A percentile compares a stretch with the other conserved stretches of the same genome.
Conservation (phyloP, 108 stramenopile genomes). For the Nannochloropsis oceanica region DNA sequence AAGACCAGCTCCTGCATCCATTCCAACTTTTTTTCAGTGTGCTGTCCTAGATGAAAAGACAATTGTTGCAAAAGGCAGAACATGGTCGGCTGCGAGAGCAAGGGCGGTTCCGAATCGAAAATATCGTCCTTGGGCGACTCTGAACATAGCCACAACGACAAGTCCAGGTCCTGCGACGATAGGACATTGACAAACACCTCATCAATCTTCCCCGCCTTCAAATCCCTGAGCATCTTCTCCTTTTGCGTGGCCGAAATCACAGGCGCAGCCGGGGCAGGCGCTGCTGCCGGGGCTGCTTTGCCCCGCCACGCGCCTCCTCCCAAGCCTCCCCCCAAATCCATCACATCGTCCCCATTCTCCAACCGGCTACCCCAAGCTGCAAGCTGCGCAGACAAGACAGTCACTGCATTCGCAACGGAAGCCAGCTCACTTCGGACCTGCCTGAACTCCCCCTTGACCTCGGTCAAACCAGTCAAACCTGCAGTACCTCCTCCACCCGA, state of each 20-base stretch:
- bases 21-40: not conserved
- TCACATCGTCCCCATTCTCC: not conserved
- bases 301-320: not conserved
- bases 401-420: not conserved
- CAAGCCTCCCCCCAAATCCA: not conserved
- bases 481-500: not conserved
- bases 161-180: not conserved
- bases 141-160: not conserved
- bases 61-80: not conserved
- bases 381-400: not conserved
- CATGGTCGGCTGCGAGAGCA: not conserved
- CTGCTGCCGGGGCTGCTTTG: not conserved
- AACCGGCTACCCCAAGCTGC: not conserved
- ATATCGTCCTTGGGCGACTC: not conserved
- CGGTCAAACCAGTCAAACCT: not conserved
- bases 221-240: not conserved
- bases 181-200: not conserved
- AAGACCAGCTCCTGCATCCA: not conserved
- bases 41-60: not conserved
- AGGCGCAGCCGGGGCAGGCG: not conserved
- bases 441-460: not conserved
- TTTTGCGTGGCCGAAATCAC: not conserved
- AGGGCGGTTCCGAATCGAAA: not conserved
- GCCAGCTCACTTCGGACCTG: not conserved
- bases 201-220: not conserved